These are phyloP conservation scores for Nemania sp. DNA, from an alignment of 2,329 filamentous ascomycete species.

Conservation along the genomic window DNA sequence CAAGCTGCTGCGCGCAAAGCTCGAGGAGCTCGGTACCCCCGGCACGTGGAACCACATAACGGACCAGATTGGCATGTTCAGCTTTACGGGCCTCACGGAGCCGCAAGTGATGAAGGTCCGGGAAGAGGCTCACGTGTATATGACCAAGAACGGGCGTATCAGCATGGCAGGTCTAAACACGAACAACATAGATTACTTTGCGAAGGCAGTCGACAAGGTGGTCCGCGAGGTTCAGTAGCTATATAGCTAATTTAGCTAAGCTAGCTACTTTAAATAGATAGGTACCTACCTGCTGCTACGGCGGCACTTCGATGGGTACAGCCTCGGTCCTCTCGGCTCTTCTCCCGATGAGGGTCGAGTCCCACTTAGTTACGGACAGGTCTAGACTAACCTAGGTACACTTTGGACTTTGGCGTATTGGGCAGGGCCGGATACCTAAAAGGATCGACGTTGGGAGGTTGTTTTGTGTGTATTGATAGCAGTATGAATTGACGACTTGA, in stretches of 20 bases:
- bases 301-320: slow-evolving; percentile 21
- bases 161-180: slow-evolving; percentile 98
- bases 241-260: not conserved
- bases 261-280: not conserved
- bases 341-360: slow-evolving; percentile 32
- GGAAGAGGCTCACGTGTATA: slow-evolving; percentile 81
- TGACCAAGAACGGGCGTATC: slow-evolving; percentile 98
- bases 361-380: slow-evolving; percentile 32
- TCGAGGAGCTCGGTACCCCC: slow-evolving; percentile 87
- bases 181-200: slow-evolving; percentile 92
- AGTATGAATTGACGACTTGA: slow-evolving; percentile 29
- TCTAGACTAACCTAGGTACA: slow-evolving; percentile 21
- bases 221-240: slow-evolving; percentile 66
- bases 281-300: slow-evolving; percentile 21
- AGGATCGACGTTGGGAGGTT: slow-evolving; percentile 27
- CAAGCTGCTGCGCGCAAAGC: slow-evolving; percentile 77
- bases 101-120: slow-evolving; percentile 78
- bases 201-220: slow-evolving; percentile 86
- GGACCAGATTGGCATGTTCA: slow-evolving; percentile 99
- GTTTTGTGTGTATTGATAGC: slow-evolving; percentile 22
- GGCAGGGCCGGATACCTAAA: slow-evolving; percentile 13
- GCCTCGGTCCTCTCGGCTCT: slow-evolving; percentile 22
- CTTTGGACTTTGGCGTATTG: slow-evolving; percentile 25
- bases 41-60: slow-evolving; percentile 98
- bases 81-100: slow-evolving; percentile 85